Conservation (phyloP, 306 rosid genomes). For the peach (Prunus persica) region Prunus_persica_NCBIv2 NC_034009.1:5173501-5174000, state of each 20-base stretch:
- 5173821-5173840: too few species aligned
- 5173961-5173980: constrained; percentile 89
- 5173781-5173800: constrained; percentile 99
- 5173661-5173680: constrained; percentile 96
- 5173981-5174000: constrained; percentile 94
- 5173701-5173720: constrained; percentile 80
- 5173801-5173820: constrained; percentile 20
- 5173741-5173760: constrained; percentile 97
- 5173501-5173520: constrained; percentile 97
- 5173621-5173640: background rate
- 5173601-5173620: constrained; percentile 2
- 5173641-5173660: constrained; percentile 46
- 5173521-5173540: constrained; percentile 95
- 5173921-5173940: background rate
- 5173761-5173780: constrained; percentile 93
- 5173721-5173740: constrained; percentile 96
- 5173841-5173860: background rate
- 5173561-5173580: constrained; percentile 90
- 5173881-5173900: too few species aligned
- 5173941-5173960: constrained; percentile 9
- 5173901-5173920: background rate
- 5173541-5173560: constrained; percentile 98
- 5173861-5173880: background rate
- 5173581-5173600: constrained; percentile 21
- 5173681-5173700: constrained; percentile 80